Conservation (phyloP, 768 basidiomycete genomes). For the Calocybe indica region DNA sequence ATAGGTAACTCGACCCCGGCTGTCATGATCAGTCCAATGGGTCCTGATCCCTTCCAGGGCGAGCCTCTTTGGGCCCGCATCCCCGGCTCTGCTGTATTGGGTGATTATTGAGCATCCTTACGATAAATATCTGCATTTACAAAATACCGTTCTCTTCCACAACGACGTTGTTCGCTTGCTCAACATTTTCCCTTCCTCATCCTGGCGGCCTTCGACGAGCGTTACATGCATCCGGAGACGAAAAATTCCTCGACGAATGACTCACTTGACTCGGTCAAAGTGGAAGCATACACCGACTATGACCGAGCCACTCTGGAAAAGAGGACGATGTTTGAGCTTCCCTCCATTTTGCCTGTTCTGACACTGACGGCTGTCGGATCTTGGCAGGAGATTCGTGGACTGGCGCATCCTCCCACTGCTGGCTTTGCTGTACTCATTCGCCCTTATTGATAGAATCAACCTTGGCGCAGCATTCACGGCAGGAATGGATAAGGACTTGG, state of each 20-base stretch:
- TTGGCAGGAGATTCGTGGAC: conserved; percentile 32
- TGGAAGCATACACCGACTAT: conserved; percentile 5
- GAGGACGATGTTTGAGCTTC: conserved; percentile 25
- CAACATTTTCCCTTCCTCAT: neutral
- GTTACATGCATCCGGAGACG: conserved; percentile 8
- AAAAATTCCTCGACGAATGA: conserved; percentile 6
- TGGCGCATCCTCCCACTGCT: conserved; percentile 37
- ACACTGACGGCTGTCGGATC: neutral
- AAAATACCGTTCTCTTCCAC: too few relatives aligned
- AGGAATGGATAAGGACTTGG: conserved; percentile 36
- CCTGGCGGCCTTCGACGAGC: conserved; percentile 9
- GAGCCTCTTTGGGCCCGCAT: too few relatives aligned
- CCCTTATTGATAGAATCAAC: conserved; percentile 39
- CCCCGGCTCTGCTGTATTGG: too few relatives aligned
- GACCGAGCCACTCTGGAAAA: conserved; percentile 24
- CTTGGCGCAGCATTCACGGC: conserved; percentile 36
- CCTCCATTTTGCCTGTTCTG: conserved; percentile 1
- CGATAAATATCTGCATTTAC: too few relatives aligned
- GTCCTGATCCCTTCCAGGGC: too few relatives aligned
- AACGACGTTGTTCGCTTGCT: too few relatives aligned
- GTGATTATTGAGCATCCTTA: too few relatives aligned
- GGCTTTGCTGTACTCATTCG: conserved; percentile 33
- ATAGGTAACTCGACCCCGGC: too few relatives aligned
- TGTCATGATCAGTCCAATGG: too few relatives aligned
- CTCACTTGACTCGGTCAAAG: conserved; percentile 9